Evolutionary conservation across 768 basidiomycete species (phyloP), one percentile per base, ranked within the genome.

Genomic region (Ramaria sp.): DNA sequence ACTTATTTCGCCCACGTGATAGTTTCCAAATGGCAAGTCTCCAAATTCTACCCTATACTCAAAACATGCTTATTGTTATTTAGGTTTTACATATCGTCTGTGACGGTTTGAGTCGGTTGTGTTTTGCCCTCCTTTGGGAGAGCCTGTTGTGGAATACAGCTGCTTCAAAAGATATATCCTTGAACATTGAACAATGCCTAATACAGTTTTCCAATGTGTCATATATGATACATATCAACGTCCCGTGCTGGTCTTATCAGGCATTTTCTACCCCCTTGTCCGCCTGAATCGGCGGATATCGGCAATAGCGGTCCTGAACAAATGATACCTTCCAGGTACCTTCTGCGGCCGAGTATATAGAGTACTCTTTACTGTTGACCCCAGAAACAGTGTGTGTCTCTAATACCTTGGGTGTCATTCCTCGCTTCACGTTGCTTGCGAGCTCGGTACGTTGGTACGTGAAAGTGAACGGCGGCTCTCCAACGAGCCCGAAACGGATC

Each of bases 391-490:
- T 94, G 62, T 94, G 91, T 16, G 89, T 89, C 68, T 94, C 91
- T 6, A 94, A 74, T n/a, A 93, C 81, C 63, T 85, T 88, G 50
- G 81, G 81, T 39, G 79, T 73, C 60, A 78, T 82, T 48, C 78
- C 77, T 5, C 62, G 57, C 16, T 34, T 55, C 28, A 37, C 30
- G 18, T 32, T 50, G 22, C 54, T 59, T 28, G 59, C 51, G n/a
- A 62, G 55, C 67, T 90, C 89, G 1, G 88, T 77, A 45, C 90
- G 79, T 66, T 92, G 88, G 68, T 94, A 94, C 0, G 92, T 93
- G 69, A 99, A 97, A 1, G 93, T 85, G 70, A 97, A 99, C 0
- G 96, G 96, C 16, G 96, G 86, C 64, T 89, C 86, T 43, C 96
- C 96, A 30, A 84, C 74, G 51, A 99, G 77, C 3, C 83, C 83